phyloP scores from a whole-genome alignment of 441 rosid species.

The Brassica balearica region DNA sequence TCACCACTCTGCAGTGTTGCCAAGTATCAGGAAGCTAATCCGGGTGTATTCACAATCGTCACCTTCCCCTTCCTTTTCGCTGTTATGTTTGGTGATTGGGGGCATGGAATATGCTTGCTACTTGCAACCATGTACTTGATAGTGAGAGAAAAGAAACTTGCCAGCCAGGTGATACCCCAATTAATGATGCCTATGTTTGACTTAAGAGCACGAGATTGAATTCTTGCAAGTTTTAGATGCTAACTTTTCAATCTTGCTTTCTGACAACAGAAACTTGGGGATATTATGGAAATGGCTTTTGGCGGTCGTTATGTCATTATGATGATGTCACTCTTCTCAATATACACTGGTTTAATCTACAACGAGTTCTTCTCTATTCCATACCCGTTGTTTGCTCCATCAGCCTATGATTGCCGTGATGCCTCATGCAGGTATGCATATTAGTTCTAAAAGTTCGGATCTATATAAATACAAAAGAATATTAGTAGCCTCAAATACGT shows the following conservation, averaged over 20 bases:
- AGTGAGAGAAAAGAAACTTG: constrained; percentile 80
- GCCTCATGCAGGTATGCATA: constrained; percentile 66
- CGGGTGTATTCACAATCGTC: constrained; percentile 80
- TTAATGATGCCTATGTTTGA: background rate
- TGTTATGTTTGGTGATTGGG: constrained; percentile 99
- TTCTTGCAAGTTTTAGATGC: constrained; percentile 26
- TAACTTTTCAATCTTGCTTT: constrained; percentile 17
- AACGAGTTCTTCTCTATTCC: constrained; percentile 93
- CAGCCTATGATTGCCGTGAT: constrained; percentile 91
- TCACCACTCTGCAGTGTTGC: constrained; percentile 75
- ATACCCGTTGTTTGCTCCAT: constrained; percentile 73
- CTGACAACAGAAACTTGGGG: constrained; percentile 74
- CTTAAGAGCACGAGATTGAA: too few relatives aligned
- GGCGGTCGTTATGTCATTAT: constrained; percentile 92
- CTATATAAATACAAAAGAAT: background rate
- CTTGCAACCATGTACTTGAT: constrained; percentile 71
- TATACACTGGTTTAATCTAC: constrained; percentile 85
- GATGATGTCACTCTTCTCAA: constrained; percentile 92
- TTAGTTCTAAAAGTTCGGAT: constrained; percentile 7
- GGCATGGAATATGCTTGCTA: constrained; percentile 93
- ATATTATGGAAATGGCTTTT: constrained; percentile 85
- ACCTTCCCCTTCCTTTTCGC: constrained; percentile 99
- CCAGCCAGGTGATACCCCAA: constrained; percentile 69
- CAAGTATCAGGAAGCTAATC: constrained; percentile 95
- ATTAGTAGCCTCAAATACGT: background rate